phyloP scores from a whole-genome alignment of 306 rosid genomes.

The Citrullus mucosospermus region DNA sequence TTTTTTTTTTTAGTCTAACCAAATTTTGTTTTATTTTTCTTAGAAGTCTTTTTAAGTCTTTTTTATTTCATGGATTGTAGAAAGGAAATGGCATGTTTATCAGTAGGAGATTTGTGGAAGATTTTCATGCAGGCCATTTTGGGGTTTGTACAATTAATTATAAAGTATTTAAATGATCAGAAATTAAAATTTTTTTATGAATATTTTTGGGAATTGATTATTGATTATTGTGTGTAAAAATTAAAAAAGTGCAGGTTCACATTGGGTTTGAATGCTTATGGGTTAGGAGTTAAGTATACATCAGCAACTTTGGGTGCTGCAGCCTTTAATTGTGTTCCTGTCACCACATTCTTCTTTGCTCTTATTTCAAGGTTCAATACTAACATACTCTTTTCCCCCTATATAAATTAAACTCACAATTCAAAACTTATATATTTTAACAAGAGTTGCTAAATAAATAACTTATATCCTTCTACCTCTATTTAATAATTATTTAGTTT shows the following conservation, averaged over 20 bases:
- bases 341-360: conserved; percentile 68
- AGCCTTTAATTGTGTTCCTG: conserved; percentile 58
- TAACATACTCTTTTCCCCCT: no score
- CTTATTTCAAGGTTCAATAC: conserved; percentile 30
- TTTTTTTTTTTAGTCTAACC: no score
- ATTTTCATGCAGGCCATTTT: conserved; percentile 41
- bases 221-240: background rate
- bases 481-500: no score
- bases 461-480: no score
- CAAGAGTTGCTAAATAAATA: no score
- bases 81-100: background rate
- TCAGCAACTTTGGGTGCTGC: conserved; percentile 79
- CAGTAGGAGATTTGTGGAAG: conserved; percentile 43
- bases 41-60: no score
- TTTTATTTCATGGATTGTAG: background rate
- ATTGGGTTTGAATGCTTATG: conserved; percentile 38
- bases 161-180: background rate
- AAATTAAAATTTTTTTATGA: background rate
- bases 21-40: no score
- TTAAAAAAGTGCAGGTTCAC: conserved; percentile 32
- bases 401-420: no score
- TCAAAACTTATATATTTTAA: no score
- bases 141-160: conserved; percentile 29
- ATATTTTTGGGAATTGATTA: background rate
- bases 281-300: conserved; percentile 47